These are phyloP conservation scores for Talaromyces thailandensis DNA, from an alignment of 495 filamentous ascomycete genomes.

Conservation along the genomic window DNA sequence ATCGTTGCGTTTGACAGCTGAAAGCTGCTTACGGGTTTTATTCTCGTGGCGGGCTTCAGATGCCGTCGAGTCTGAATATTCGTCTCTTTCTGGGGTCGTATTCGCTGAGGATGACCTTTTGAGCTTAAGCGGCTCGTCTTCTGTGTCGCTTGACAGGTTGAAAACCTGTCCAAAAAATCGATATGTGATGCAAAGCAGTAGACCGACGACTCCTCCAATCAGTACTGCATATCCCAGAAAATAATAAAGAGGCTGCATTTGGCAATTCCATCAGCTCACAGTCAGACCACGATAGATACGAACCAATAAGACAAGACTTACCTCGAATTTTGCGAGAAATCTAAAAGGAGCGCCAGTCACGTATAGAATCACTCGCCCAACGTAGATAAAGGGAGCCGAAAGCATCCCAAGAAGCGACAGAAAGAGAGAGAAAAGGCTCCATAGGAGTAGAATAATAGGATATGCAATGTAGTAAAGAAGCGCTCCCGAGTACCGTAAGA, in stretches of 20 bases:
- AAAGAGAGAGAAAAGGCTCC: slow-evolving; percentile 14
- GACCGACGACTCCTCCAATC: slow-evolving; percentile 45
- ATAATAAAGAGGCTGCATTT: slow-evolving; percentile 51
- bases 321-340: slow-evolving; percentile 55
- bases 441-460: slow-evolving; percentile 24
- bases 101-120: neutral
- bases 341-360: slow-evolving; percentile 28
- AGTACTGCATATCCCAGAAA: slow-evolving; percentile 52
- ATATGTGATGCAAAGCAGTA: slow-evolving; percentile 33
- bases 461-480: slow-evolving; percentile 26
- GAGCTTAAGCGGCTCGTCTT: slow-evolving; percentile 1
- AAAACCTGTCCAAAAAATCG: slow-evolving; percentile 7
- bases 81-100: neutral
- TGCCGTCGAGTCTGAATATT: slow-evolving; percentile 6
- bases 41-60: neutral
- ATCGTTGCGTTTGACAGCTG: slow-evolving; percentile 13
- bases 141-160: neutral
- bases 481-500: slow-evolving; percentile 7
- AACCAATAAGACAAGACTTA: slow-evolving; percentile 21
- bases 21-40: slow-evolving; percentile 8
- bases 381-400: slow-evolving; percentile 37
- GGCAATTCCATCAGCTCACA: slow-evolving; percentile 9
- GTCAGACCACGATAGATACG: neutral
- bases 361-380: slow-evolving; percentile 26
- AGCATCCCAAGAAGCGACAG: slow-evolving; percentile 20